Conservation (phyloP, 2,329 filamentous ascomycete genomes). For the Alternaria sp. region DNA sequence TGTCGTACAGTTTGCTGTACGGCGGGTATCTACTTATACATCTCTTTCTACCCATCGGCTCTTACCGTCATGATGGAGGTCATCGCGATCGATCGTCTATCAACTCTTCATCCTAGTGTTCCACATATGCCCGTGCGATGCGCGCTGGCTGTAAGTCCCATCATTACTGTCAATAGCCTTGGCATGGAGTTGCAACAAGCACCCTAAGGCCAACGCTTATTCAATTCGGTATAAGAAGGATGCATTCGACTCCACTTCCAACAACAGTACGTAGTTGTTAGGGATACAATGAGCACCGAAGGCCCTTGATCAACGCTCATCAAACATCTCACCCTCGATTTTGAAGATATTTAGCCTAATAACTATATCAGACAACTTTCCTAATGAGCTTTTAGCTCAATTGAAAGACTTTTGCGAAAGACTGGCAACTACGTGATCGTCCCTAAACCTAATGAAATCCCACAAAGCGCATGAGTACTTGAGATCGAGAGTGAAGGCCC, state of each 20-base stretch:
- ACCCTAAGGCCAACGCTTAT: background rate
- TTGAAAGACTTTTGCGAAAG: no score
- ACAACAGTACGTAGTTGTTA: background rate
- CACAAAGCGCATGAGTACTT: no score
- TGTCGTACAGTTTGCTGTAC: background rate
- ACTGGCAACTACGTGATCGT: no score
- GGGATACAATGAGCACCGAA: background rate
- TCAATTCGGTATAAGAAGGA: background rate
- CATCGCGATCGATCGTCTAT: background rate
- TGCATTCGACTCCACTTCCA: background rate
- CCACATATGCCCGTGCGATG: background rate
- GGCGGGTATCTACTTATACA: background rate
- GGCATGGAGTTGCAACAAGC: background rate
- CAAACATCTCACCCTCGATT: accelerated
- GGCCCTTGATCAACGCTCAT: background rate
- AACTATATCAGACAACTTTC: background rate
- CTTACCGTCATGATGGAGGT: background rate
- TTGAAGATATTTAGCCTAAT: background rate
- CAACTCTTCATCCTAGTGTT: background rate
- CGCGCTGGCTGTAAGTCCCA: no score
- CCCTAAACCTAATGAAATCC: no score
- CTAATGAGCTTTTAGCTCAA: no score
- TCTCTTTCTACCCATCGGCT: background rate
- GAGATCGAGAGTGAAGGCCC: no score
- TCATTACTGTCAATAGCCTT: background rate